These are phyloP conservation scores for Podaxis sp. DNA, from an alignment of 768 basidiomycete species.

Conservation along the genomic window DNA sequence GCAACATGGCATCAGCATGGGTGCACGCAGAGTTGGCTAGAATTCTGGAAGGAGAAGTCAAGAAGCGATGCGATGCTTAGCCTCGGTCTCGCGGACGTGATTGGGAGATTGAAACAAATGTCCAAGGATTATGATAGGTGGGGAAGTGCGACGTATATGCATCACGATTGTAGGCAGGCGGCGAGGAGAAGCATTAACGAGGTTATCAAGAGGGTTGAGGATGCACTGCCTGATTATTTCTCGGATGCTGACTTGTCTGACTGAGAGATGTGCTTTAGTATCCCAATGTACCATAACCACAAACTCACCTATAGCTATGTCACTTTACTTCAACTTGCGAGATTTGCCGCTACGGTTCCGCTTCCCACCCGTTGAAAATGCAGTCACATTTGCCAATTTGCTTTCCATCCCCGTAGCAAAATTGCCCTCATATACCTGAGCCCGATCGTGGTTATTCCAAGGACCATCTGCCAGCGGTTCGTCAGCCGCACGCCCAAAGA, in stretches of 20 bases:
- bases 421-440: not conserved
- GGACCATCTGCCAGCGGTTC: constrained; percentile 4
- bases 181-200: constrained; percentile 56
- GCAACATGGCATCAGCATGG: constrained; percentile 71
- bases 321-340: constrained; percentile 1
- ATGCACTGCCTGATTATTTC: constrained; percentile 63
- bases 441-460: not conserved
- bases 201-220: constrained; percentile 51
- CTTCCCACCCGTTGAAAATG: constrained; percentile 3
- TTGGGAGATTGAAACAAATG: constrained; percentile 59
- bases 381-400: not conserved
- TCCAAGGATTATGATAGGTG: constrained; percentile 66
- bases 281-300: not conserved
- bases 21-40: constrained; percentile 69
- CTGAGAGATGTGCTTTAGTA: not conserved
- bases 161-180: constrained; percentile 61
- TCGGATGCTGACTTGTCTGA: constrained; percentile 22
- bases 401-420: not conserved
- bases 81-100: constrained; percentile 60
- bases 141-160: constrained; percentile 76
- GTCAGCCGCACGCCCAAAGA: constrained; percentile 2
- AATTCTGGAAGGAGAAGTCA: constrained; percentile 79
- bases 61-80: constrained; percentile 54
- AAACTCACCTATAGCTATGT: not conserved
- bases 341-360: constrained; percentile 4